A percentile compares a stretch with the other conserved stretches of the same genome.
Conservation (phyloP, 225 moss, liverwort and hornwort genomes). For the Sphagnum tenellum region DNA sequence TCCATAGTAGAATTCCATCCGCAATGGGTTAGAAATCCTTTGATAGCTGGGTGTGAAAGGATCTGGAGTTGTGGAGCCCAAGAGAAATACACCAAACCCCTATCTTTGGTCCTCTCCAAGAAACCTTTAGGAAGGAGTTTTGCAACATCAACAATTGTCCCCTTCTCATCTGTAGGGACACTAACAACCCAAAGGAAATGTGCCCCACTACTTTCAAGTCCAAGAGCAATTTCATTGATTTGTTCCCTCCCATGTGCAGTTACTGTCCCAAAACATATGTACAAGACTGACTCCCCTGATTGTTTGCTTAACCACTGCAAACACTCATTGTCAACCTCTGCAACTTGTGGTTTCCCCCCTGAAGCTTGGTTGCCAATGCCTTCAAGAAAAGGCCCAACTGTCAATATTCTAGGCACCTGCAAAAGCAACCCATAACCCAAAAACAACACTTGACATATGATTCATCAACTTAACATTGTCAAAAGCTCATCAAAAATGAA, state of each 20-base stretch:
- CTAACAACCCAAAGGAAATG: slow-evolving; percentile 45
- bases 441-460: not conserved
- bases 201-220: slow-evolving; percentile 4
- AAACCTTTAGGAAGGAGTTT: slow-evolving; percentile 18
- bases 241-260: slow-evolving; percentile 6
- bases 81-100: slow-evolving; percentile 13
- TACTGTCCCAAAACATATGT: slow-evolving; percentile 34
- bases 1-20: slow-evolving; percentile 42
- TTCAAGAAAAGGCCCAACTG: slow-evolving; percentile 30
- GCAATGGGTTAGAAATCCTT: slow-evolving; percentile 22
- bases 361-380: slow-evolving; percentile 13
- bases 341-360: slow-evolving; percentile 14
- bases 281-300: slow-evolving; percentile 23
- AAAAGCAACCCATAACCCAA: not conserved
- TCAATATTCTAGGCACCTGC: slow-evolving; percentile 23
- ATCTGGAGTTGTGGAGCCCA: slow-evolving; percentile 23
- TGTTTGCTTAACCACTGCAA: slow-evolving; percentile 30
- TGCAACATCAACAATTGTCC: not conserved
- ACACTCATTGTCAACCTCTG: not conserved
- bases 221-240: slow-evolving; percentile 17
- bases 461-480: not conserved
- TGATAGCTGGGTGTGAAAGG: slow-evolving; percentile 23
- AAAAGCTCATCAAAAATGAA: not conserved
- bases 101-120: slow-evolving; percentile 13
- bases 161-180: not conserved